Evolutionary conservation across 768 basidiomycete species (phyloP).

Genomic region (Leccinum aurantiacum): DNA sequence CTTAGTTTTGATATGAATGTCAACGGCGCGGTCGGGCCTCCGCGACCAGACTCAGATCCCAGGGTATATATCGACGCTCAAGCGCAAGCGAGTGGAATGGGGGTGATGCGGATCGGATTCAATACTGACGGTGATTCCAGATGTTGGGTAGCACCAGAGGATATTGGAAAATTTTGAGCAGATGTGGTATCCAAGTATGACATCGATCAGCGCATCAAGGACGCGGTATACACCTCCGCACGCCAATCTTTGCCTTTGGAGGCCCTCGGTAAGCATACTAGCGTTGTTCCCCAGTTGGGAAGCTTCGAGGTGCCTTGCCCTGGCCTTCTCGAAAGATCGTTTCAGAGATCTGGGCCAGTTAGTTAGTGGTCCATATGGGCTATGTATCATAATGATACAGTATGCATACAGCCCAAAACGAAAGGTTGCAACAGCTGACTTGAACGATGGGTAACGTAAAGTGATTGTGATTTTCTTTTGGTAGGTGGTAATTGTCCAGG

Average conservation of each 20-base stretch:
- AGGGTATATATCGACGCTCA: background rate
- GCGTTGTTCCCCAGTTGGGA: background rate
- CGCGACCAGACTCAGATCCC: background rate
- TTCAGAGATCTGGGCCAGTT: background rate
- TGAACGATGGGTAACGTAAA: constrained; percentile 9
- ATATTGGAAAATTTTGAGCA: background rate
- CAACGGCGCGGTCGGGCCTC: background rate
- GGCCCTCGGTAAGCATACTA: constrained; percentile 2
- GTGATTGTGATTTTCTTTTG: background rate
- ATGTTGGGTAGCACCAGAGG: background rate
- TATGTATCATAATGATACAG: constrained; percentile 1
- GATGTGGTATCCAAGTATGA: background rate
- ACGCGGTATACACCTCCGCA: constrained; percentile 2
- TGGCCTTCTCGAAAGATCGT: constrained; percentile 1
- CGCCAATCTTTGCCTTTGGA: constrained; percentile 19
- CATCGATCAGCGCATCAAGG: constrained; percentile 11
- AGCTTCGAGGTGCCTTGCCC: constrained; percentile 2
- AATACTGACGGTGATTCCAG: background rate
- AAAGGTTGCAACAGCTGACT: background rate
- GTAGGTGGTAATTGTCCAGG: constrained; percentile 2
- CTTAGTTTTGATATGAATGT: background rate
- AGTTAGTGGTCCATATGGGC: background rate
- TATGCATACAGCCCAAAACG: background rate
- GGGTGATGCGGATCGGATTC: background rate
- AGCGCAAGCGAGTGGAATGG: background rate